Conservation (phyloP, 805 yeast genomes). For the Saturnispora kantuleensis region DNA sequence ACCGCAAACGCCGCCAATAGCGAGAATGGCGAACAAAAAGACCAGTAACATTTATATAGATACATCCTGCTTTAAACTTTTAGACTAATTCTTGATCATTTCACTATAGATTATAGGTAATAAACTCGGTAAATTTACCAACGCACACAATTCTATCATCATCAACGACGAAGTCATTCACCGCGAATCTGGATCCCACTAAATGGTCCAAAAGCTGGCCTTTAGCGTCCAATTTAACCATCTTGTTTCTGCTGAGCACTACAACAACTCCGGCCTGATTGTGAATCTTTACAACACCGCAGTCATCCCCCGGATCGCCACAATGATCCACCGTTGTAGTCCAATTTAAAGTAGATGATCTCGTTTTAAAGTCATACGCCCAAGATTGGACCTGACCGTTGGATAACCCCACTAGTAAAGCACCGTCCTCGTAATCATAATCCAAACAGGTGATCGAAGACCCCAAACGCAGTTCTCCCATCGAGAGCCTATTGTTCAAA, state of each 20-base stretch:
- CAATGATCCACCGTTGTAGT: not conserved
- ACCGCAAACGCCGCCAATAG: no score
- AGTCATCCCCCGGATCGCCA: constrained; percentile 1
- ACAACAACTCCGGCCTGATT: constrained; percentile 1
- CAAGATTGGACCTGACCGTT: constrained; percentile 15
- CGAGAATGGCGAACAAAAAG: no score
- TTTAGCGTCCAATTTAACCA: constrained; percentile 6
- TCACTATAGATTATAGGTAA: not conserved
- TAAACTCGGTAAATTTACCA: constrained; percentile 10
- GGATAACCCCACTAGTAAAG: constrained; percentile 14
- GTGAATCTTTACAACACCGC: constrained; percentile 3
- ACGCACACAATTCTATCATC: constrained; percentile 6
- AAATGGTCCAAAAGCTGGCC: constrained; percentile 7
- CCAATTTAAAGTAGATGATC: constrained; percentile 10
- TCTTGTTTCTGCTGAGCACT: constrained; percentile 5
- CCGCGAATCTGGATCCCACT: constrained; percentile 11
- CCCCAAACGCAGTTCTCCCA: constrained; percentile 17
- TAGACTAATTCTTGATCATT: not conserved
- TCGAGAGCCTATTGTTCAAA: constrained; percentile 18
- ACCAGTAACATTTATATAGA: no score
- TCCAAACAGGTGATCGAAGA: constrained; percentile 6
- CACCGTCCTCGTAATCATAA: not conserved
- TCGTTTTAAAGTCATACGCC: constrained; percentile 6
- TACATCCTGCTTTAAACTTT: not conserved
- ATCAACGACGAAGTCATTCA: constrained; percentile 7